Evolutionary conservation across 163 green algal genomes (phyloP).

Genomic region (Scenedesmus sp.): DNA sequence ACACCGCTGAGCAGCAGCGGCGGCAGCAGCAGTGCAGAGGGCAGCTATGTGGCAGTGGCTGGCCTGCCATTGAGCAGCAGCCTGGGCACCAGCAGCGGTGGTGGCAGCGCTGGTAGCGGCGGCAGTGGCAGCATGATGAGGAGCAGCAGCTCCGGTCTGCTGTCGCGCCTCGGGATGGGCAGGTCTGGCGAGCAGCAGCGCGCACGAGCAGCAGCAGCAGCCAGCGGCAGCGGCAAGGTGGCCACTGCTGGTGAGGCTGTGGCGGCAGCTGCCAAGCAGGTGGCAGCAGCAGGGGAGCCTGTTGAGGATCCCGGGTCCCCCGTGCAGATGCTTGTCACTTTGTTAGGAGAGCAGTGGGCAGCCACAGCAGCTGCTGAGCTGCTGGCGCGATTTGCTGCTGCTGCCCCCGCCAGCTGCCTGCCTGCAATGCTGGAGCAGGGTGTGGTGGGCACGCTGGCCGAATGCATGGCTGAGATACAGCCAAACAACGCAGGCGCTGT

Average conservation of each 20-base stretch:
- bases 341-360: slow-evolving; percentile 47
- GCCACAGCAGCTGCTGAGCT: slow-evolving; percentile 41
- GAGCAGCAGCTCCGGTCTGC: slow-evolving; percentile 15
- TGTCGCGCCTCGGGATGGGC: neutral
- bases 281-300: slow-evolving; percentile 23
- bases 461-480: slow-evolving; percentile 44
- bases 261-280: neutral
- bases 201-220: neutral
- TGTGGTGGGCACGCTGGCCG: neutral
- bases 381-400: slow-evolving; percentile 28
- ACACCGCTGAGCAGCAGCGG: slow-evolving; percentile 27
- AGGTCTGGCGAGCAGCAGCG: neutral
- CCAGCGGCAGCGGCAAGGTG: neutral
- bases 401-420: neutral
- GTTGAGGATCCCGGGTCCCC: slow-evolving; percentile 45
- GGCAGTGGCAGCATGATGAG: neutral
- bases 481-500: slow-evolving; percentile 1
- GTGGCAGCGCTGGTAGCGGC: neutral
- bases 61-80: neutral
- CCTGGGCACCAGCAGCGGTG: neutral
- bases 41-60: neutral
- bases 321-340: slow-evolving; percentile 32
- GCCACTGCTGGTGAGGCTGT: neutral
- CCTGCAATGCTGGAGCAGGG: slow-evolving; percentile 41
- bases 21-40: neutral